phyloP scores from a whole-genome alignment of 148 eudicot species.

The Dianthus caryophyllus region DNA sequence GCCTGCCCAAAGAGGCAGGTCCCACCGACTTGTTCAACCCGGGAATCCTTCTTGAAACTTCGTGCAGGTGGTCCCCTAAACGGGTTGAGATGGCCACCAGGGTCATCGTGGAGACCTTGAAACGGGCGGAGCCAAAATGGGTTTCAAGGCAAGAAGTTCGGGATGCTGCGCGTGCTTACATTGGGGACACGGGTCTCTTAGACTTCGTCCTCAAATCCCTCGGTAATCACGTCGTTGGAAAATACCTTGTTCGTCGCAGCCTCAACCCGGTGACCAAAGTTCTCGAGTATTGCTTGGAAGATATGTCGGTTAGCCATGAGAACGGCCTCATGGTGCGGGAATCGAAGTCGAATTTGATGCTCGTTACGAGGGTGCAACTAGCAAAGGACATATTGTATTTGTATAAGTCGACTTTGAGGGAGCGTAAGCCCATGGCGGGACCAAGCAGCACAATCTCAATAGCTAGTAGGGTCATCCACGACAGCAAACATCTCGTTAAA shows the following conservation, averaged over 20 bases:
- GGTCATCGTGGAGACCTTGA: constrained; percentile 82
- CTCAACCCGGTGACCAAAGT: constrained; percentile 94
- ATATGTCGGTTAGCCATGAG: constrained; percentile 55
- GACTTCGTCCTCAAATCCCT: constrained; percentile 95
- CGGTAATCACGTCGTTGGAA: constrained; percentile 88
- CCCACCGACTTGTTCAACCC: constrained; percentile 35
- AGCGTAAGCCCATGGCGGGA: constrained; percentile 34
- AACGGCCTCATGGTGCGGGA: constrained; percentile 31
- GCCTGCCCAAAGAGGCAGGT: constrained; percentile 52
- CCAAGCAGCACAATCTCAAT: constrained; percentile 41
- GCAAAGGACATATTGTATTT: constrained; percentile 55
- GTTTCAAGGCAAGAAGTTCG: constrained; percentile 84
- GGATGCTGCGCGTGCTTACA: constrained; percentile 82
- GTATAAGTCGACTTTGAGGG: constrained; percentile 49
- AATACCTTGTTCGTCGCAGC: constrained; percentile 81
- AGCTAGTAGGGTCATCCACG: constrained; percentile 80
- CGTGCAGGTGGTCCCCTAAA: constrained; percentile 90
- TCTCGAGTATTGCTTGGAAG: constrained; percentile 82
- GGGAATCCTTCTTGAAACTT: constrained; percentile 51
- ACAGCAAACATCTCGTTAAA: constrained; percentile 62
- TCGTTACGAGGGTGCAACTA: constrained; percentile 55
- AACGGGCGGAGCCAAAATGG: constrained; percentile 68
- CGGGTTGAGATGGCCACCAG: constrained; percentile 92
- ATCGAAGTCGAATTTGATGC: constrained; percentile 29
- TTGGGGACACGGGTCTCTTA: constrained; percentile 87